phyloP scores from a whole-genome alignment of 2,329 filamentous ascomycete genomes.

The Trichoderma atrobrunneum region DNA sequence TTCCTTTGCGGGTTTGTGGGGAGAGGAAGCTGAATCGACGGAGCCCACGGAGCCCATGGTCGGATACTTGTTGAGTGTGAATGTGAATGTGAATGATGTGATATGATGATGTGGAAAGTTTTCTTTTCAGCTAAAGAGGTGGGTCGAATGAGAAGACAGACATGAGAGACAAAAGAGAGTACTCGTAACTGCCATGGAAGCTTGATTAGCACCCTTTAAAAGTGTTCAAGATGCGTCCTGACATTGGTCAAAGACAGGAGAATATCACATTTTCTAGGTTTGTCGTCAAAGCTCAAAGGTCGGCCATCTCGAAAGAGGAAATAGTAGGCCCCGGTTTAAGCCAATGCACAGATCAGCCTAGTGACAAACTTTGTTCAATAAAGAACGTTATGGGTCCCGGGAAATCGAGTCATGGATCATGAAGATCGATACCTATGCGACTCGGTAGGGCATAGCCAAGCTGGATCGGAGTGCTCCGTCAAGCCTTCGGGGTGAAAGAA shows the following conservation, averaged over 20 bases:
- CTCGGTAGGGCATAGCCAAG: neutral
- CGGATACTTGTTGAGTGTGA: neutral
- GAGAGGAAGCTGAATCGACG: neutral
- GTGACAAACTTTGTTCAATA: constrained; percentile 2
- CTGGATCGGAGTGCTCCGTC: neutral
- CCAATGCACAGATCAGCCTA: constrained; percentile 1
- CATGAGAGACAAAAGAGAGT: neutral
- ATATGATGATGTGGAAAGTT: neutral
- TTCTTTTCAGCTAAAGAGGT: neutral
- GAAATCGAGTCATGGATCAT: constrained; percentile 4
- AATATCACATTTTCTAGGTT: neutral
- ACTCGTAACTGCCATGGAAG: neutral
- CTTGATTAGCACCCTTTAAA: neutral
- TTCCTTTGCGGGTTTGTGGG: constrained; percentile 1
- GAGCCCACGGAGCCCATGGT: neutral
- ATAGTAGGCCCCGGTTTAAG: neutral
- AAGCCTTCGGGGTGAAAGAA: neutral
- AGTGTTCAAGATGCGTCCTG: neutral
- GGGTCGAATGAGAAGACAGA: neutral
- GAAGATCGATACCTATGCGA: neutral
- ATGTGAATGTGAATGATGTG: neutral
- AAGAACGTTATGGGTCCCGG: neutral
- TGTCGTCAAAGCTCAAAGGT: neutral
- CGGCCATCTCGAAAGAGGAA: neutral
- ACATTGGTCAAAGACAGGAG: neutral